phyloP scores from a whole-genome alignment of 176 grass and related monocot species.

The Paspalum vaginatum region DNA sequence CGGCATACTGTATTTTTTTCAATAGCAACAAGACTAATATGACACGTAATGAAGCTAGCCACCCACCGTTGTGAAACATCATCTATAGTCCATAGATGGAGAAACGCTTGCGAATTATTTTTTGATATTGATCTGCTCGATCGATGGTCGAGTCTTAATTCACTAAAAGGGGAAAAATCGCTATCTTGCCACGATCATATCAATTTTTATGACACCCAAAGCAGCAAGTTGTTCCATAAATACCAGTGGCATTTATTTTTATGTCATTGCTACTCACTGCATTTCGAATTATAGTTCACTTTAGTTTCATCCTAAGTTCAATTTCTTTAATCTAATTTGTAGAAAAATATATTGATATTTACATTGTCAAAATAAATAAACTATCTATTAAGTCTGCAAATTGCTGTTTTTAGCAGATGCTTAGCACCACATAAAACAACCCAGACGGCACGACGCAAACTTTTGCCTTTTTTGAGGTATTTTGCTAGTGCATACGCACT shows the following conservation, averaged over 20 bases:
- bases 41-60: neutral
- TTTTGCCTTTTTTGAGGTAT: neutral
- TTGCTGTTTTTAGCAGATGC: too few species aligned
- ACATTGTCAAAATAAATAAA: too few species aligned
- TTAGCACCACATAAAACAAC: too few species aligned
- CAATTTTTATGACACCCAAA: neutral
- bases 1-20: neutral
- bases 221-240: neutral
- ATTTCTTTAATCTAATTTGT: too few species aligned
- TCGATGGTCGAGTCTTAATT: neutral
- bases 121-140: neutral
- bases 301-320: too few species aligned
- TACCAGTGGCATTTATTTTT: neutral
- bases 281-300: too few species aligned
- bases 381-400: too few species aligned
- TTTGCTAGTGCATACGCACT: neutral
- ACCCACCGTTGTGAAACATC: neutral
- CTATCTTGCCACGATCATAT: neutral
- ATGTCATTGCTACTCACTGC: neutral
- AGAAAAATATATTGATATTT: too few species aligned
- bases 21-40: neutral
- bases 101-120: neutral
- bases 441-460: too few species aligned
- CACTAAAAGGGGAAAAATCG: neutral
- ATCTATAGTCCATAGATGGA: neutral